These are phyloP conservation scores for Roridomyces roridus DNA, from an alignment of 768 basidiomycete genomes.

Conservation along the genomic window DNA sequence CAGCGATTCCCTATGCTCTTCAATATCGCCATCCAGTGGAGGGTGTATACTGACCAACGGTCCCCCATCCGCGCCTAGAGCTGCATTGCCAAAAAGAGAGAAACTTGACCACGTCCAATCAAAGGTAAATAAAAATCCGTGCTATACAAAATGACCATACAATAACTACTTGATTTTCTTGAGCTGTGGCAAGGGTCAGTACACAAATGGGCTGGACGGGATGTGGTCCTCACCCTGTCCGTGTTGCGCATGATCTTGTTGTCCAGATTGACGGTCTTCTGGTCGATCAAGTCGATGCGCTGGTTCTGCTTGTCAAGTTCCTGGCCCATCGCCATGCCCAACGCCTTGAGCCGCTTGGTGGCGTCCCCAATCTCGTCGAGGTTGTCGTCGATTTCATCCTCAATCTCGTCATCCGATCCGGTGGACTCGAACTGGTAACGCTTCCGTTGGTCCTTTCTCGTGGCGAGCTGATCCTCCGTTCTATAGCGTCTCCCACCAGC, in stretches of 20 bases:
- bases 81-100: background rate
- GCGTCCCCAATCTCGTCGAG: slow-evolving; percentile 84
- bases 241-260: slow-evolving; percentile 82
- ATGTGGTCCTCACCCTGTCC: slow-evolving; percentile 63
- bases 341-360: slow-evolving; percentile 77
- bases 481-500: slow-evolving; percentile 48
- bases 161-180: slow-evolving; percentile 59
- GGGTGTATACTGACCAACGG: slow-evolving; percentile 1
- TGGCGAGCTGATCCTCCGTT: slow-evolving; percentile 57
- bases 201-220: background rate
- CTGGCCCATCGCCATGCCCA: slow-evolving; percentile 83
- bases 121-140: background rate
- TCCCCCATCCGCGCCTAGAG: slow-evolving; percentile 1
- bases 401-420: slow-evolving; percentile 90
- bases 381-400: slow-evolving; percentile 94
- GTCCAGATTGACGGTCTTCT: slow-evolving; percentile 81
- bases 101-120: background rate
- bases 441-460: slow-evolving; percentile 72
- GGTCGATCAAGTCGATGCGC: slow-evolving; percentile 76
- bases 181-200: slow-evolving; percentile 46
- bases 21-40: no score
- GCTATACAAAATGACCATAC: background rate
- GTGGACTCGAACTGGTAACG: slow-evolving; percentile 92
- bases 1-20: slow-evolving; percentile 34
- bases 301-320: slow-evolving; percentile 89